Evolutionary conservation across 2,329 filamentous ascomycete genomes (phyloP).

Genomic region (Trichophyton equinum): DNA sequence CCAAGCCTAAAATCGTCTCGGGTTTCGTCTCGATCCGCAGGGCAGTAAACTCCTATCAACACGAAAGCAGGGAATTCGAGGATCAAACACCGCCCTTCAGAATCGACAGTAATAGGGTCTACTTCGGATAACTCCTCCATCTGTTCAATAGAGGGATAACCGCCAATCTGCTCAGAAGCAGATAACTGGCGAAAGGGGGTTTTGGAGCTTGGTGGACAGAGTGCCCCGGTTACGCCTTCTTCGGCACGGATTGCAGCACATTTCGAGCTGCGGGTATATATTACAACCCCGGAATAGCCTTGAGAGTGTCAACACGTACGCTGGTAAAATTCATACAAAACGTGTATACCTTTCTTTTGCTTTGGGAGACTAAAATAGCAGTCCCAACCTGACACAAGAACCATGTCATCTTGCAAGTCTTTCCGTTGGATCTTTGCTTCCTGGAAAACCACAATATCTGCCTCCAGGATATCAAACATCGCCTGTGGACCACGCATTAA

Average conservation of each 20-base stretch:
- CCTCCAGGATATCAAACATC: conserved; percentile 89
- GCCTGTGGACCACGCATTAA: conserved; percentile 36
- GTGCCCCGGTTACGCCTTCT: conserved; percentile 77
- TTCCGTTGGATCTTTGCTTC: conserved; percentile 94
- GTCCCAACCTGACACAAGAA: conserved; percentile 87
- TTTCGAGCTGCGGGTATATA: conserved; percentile 79
- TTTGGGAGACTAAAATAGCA: conserved; percentile 88
- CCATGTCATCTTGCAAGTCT: conserved; percentile 88
- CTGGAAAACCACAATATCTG: conserved; percentile 90
- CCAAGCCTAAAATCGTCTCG: conserved; percentile 69
- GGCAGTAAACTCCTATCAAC: conserved; percentile 81
- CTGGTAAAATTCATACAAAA: not conserved
- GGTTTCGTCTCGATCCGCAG: conserved; percentile 73
- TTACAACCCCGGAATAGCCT: conserved; percentile 93
- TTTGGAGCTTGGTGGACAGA: conserved; percentile 59
- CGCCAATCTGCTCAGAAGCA: conserved; percentile 64
- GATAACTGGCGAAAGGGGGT: conserved; percentile 64
- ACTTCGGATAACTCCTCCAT: conserved; percentile 44
- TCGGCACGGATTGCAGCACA: conserved; percentile 83
- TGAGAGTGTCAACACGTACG: conserved; percentile 2
- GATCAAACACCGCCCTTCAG: conserved; percentile 80
- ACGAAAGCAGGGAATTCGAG: conserved; percentile 94
- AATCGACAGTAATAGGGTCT: conserved; percentile 65
- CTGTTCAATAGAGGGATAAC: conserved; percentile 64
- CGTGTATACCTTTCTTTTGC: conserved; percentile 66